A percentile compares a stretch with the other conserved stretches of the same genome.
Evolutionary conservation across 1,284 basidiomycete genomes (phyloP).

Genomic region (Phellopilus nigrolimitatus): DNA sequence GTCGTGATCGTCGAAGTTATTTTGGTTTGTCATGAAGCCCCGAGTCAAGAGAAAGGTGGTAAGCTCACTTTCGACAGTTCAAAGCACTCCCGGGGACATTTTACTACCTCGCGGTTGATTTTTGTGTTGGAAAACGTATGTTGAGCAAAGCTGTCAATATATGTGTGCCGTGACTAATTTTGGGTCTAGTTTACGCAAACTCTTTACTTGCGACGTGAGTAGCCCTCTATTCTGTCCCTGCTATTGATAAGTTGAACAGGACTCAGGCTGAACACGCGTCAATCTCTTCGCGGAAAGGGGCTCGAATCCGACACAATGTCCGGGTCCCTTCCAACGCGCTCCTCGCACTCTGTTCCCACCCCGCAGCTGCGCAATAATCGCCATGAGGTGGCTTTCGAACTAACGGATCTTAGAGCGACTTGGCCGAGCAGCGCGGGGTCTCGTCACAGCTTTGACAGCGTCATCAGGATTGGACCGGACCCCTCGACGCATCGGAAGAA

Average conservation of each 20-base stretch:
- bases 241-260: neutral
- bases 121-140: slow-evolving; percentile 42
- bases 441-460: neutral
- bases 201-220: slow-evolving; percentile 35
- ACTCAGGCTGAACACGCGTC: slow-evolving; percentile 37
- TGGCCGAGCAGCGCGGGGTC: neutral
- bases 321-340: neutral
- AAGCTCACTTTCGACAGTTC: slow-evolving; percentile 27
- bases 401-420: slow-evolving; percentile 7
- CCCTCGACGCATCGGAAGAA: neutral
- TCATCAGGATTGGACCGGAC: neutral
- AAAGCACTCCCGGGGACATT: slow-evolving; percentile 35
- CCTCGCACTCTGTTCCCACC: slow-evolving; percentile 1
- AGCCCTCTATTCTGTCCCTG: neutral
- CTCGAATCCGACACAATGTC: slow-evolving; percentile 20
- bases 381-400: neutral
- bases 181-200: slow-evolving; percentile 39
- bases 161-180: neutral
- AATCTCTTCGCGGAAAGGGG: slow-evolving; percentile 27
- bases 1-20: slow-evolving; percentile 38
- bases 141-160: neutral
- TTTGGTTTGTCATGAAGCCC: slow-evolving; percentile 25
- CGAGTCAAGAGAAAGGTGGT: neutral
- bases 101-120: slow-evolving; percentile 41
- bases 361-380: neutral